phyloP scores from a whole-genome alignment of 2,329 filamentous ascomycete genomes.

The Blastomyces parvus region DNA sequence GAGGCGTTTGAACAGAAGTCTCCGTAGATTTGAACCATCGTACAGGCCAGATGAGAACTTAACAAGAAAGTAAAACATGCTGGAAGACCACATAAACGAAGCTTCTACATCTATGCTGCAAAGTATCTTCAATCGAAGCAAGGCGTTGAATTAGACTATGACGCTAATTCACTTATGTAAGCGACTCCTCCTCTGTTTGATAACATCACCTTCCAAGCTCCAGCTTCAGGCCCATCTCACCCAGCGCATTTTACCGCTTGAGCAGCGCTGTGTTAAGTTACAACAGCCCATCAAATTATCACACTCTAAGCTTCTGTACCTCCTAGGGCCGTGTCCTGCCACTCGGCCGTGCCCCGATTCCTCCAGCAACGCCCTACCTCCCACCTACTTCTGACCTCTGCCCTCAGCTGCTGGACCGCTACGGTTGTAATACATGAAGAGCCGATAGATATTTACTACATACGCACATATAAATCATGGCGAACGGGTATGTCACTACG shows the following conservation, averaged over 20 bases:
- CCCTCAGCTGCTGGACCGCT: neutral
- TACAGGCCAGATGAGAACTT: neutral
- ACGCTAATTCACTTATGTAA: neutral
- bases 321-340: too few relatives aligned
- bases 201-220: neutral
- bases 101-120: neutral
- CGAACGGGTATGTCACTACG: slow-evolving; percentile 1
- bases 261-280: neutral
- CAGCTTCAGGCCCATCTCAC: neutral
- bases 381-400: neutral
- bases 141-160: neutral
- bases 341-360: neutral
- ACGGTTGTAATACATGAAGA: neutral
- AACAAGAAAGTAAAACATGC: neutral
- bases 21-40: neutral
- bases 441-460: neutral
- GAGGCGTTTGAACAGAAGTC: neutral
- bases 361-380: neutral
- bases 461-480: neutral
- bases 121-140: neutral
- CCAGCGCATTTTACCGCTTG: neutral
- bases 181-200: too few relatives aligned
- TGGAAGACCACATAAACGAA: neutral
- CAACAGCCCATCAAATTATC: neutral
- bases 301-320: neutral